These are phyloP conservation scores for Patellifolia procumbens DNA, from an alignment of 179 eudicot species.

Conservation along the genomic window DNA sequence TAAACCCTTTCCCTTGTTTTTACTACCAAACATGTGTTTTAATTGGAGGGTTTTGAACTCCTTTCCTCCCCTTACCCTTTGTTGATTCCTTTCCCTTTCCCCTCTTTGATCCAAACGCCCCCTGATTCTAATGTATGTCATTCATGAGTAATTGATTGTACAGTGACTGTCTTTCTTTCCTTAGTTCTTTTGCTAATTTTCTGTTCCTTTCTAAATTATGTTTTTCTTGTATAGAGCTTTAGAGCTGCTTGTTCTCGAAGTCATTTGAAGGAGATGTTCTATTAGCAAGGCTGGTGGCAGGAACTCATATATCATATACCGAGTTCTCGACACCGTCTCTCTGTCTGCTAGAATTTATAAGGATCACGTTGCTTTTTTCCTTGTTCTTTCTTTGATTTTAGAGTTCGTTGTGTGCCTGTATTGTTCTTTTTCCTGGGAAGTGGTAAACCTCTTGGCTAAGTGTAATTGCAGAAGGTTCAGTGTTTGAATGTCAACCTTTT, in stretches of 20 bases:
- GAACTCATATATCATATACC: neutral
- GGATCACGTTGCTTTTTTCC: neutral
- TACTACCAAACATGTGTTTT: too few species aligned
- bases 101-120: too few species aligned
- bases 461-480: neutral
- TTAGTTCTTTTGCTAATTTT: neutral
- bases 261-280: neutral
- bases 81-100: too few species aligned
- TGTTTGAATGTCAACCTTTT: neutral
- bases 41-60: too few species aligned
- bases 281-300: neutral
- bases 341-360: neutral
- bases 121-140: constrained; percentile 5
- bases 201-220: neutral
- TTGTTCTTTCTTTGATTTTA: neutral
- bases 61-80: too few species aligned
- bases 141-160: neutral
- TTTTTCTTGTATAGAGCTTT: neutral
- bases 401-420: neutral
- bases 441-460: neutral
- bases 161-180: neutral
- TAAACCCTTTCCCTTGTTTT: too few species aligned
- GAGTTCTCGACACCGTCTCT: neutral
- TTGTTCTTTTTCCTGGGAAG: neutral
- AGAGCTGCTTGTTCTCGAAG: neutral